Conservation (phyloP, 108 stramenopile genomes). For the Fistulifera solaris region DNA sequence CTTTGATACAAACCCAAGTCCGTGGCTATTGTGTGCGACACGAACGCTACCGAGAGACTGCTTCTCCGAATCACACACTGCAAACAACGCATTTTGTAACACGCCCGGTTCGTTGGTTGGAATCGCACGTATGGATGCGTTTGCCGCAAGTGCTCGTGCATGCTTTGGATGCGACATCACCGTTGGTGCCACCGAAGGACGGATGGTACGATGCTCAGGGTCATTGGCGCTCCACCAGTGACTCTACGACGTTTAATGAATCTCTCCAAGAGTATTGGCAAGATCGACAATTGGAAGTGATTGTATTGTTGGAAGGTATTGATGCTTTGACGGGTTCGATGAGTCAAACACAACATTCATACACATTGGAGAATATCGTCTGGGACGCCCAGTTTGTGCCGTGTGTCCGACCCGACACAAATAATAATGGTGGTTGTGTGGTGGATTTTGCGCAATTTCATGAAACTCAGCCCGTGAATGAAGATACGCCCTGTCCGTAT, state of each 20-base stretch:
- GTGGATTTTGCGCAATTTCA: conserved; percentile 72
- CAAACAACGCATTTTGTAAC: conserved; percentile 67
- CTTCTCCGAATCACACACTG: not conserved
- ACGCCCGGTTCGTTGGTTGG: conserved; percentile 58
- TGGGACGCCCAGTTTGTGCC: conserved; percentile 84
- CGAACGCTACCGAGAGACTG: conserved; percentile 35
- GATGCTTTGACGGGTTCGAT: conserved; percentile 83
- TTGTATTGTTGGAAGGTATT: conserved; percentile 93
- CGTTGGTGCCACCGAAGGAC: conserved; percentile 53
- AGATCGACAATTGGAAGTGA: conserved; percentile 87
- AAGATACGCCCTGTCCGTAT: too few species aligned
- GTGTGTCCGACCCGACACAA: conserved; percentile 63
- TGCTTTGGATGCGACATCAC: conserved; percentile 75
- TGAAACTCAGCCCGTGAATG: conserved; percentile 27
- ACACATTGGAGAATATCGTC: conserved; percentile 61
- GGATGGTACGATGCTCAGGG: conserved; percentile 69
- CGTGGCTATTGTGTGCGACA: conserved; percentile 86
- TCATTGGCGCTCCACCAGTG: conserved; percentile 14
- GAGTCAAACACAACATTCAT: conserved; percentile 90
- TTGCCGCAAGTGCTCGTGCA: conserved; percentile 93
- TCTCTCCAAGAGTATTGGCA: conserved; percentile 37
- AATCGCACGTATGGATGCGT: conserved; percentile 81
- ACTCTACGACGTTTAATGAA: not conserved
- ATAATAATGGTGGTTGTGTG: conserved; percentile 9
- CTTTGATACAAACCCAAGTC: conserved; percentile 87